Evolutionary conservation across 129 eudicot species (phyloP).

Genomic region (Oenanthe sinensis): DNA sequence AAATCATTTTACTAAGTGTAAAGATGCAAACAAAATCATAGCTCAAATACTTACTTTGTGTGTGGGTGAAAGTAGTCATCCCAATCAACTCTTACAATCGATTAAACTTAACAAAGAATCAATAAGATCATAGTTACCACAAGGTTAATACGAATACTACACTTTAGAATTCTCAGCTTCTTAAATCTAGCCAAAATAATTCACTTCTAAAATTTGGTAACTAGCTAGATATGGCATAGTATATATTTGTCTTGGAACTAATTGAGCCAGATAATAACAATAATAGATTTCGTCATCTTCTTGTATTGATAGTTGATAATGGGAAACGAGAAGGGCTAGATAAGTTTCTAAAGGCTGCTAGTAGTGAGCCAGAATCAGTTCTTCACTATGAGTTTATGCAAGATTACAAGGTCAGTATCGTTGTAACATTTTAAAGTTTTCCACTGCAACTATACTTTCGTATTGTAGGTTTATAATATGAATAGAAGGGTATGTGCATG

Average conservation of each 20-base stretch:
- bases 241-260: not conserved
- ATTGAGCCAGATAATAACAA: not conserved
- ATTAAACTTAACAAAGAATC: not conserved
- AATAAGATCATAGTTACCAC: not conserved
- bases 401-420: slow-evolving; percentile 89
- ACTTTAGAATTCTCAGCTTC: not conserved
- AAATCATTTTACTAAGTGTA: too few relatives aligned
- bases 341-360: slow-evolving; percentile 92
- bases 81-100: too few relatives aligned
- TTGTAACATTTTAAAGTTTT: not conserved
- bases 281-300: slow-evolving; percentile 2
- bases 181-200: not conserved
- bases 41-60: too few relatives aligned
- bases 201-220: not conserved
- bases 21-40: too few relatives aligned
- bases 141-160: not conserved
- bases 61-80: too few relatives aligned
- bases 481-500: not conserved
- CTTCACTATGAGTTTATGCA: slow-evolving; percentile 99
- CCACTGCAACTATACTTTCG: not conserved
- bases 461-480: not conserved
- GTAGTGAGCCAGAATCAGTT: slow-evolving; percentile 91
- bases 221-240: slow-evolving; percentile 1
- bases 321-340: slow-evolving; percentile 97
- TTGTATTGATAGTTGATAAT: slow-evolving; percentile 57